Base-by-base conservation (phyloP, 2,329 filamentous ascomycete species). In the Aureobasidium sp. region DNA sequence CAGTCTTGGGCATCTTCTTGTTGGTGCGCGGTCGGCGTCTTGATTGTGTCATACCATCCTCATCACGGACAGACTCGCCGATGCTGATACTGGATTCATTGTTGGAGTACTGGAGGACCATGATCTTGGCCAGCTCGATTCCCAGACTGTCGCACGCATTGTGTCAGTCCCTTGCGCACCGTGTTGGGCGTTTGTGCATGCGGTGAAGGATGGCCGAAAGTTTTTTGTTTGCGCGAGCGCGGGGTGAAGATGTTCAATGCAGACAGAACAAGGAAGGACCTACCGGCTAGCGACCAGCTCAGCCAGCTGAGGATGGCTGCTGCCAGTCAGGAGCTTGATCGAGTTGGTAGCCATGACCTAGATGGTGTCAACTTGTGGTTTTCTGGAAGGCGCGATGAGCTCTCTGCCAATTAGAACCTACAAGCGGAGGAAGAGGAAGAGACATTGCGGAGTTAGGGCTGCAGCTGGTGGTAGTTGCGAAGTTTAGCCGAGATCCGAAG, bases 1-100 rank as follows among this genome's bases (percentile, higher is more conserved):
- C 49, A 48, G 60, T 15, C 15, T 25, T 44, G 49, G 49, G 31
- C 14, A 27, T 17, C 42, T 45, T 45, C 15, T 11, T 48, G 2
- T 29, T 14, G 29, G 27, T 42, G 20, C 9, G 34, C 22, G 15
- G 11, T 48, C 14, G 14, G 36, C 15, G 45, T 22, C 27, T 17
- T 6, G 14, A 25, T 17, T 36, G 31, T 62, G 17, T 66, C 70
- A 70, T 82, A 89, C 86, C 87, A 84, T 97, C 93, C 82, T 97
- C 93, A 74, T 97, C 93, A 77, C 93, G 85, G 61, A 97, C 93
- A 66, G 90, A 95, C 79, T 97, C 93, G 73, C 93, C 92, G 70
- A 97, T 95, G 22, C 91, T 96, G 63, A 97, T 91, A 68, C 87
- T 90, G 57, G 88, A 92, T 74, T 94, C 89, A 71, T 91, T 88